Conservation (phyloP, 2,329 filamentous ascomycete genomes). For the Colletotrichum sp. region DNA sequence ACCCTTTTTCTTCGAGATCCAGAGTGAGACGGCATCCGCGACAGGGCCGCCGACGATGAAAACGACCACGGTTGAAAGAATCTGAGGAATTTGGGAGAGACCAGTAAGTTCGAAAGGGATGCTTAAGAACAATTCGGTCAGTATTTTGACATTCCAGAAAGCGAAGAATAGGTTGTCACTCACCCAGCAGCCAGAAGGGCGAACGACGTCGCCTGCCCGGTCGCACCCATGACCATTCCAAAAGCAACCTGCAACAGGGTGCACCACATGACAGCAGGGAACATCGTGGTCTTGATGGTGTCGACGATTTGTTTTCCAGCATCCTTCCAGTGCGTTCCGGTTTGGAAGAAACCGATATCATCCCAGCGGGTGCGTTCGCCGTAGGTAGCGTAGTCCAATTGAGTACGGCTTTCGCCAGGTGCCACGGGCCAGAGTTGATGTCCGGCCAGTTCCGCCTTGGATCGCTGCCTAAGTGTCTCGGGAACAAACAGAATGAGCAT, state of each 20-base stretch:
- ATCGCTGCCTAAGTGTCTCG: slow-evolving; percentile 36
- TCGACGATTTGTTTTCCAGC: slow-evolving; percentile 27
- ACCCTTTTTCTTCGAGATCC: slow-evolving; percentile 27
- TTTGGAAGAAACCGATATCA: slow-evolving; percentile 34
- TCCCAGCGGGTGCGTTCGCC: slow-evolving; percentile 30
- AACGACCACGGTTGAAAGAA: slow-evolving; percentile 13
- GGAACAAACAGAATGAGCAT: slow-evolving; percentile 33
- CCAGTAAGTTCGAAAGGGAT: slow-evolving; percentile 31
- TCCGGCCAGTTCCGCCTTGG: slow-evolving; percentile 27
- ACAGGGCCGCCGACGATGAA: slow-evolving; percentile 29
- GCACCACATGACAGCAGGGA: slow-evolving; percentile 36
- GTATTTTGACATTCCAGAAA: background rate
- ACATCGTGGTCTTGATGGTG: slow-evolving; percentile 32
- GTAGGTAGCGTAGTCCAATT: slow-evolving; percentile 29
- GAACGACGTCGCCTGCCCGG: slow-evolving; percentile 22
- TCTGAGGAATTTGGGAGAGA: slow-evolving; percentile 27
- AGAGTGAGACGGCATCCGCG: slow-evolving; percentile 30
- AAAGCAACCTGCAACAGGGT: slow-evolving; percentile 32
- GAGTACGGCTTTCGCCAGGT: slow-evolving; percentile 28
- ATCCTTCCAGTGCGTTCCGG: slow-evolving; percentile 27
- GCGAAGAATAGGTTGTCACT: background rate
- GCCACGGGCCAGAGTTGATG: slow-evolving; percentile 25
- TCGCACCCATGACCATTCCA: slow-evolving; percentile 30
- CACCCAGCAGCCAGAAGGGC: background rate
- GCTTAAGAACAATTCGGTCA: background rate